Evolutionary conservation across 305 asterid species (phyloP).

Genomic region (Ilex paraguariensis): DNA sequence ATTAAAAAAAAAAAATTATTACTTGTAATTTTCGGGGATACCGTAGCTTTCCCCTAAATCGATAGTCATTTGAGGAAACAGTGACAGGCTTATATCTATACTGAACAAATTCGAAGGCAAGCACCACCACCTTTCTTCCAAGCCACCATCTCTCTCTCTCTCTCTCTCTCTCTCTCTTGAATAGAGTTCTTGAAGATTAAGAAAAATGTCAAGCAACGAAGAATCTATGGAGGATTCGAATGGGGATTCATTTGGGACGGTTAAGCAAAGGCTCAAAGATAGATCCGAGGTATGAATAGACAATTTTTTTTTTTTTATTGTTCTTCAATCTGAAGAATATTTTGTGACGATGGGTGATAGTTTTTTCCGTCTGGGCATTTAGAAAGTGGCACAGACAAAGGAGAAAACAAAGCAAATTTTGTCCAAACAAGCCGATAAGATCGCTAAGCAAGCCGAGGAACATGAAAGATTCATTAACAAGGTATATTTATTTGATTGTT

Average conservation of each 20-base stretch:
- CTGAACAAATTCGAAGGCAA: no score
- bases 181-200: background rate
- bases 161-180: background rate
- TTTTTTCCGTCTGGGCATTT: conserved; percentile 11
- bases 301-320: background rate
- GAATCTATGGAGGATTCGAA: conserved; percentile 46
- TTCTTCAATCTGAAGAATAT: background rate
- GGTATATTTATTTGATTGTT: conserved; percentile 25
- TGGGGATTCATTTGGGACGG: conserved; percentile 37
- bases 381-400: conserved; percentile 84
- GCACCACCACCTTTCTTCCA: conserved; percentile 11
- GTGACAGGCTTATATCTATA: no score
- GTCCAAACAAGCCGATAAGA: conserved; percentile 81
- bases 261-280: conserved; percentile 42
- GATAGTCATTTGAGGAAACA: no score
- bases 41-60: no score
- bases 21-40: no score
- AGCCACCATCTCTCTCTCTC: background rate
- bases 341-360: background rate
- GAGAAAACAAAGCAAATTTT: conserved; percentile 72
- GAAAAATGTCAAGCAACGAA: conserved; percentile 41
- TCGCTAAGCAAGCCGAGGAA: conserved; percentile 93
- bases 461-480: conserved; percentile 87
- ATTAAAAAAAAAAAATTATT: no score
- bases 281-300: conserved; percentile 40